phyloP scores from a whole-genome alignment of 768 basidiomycete genomes.

The Pleurotus giganteus region DNA sequence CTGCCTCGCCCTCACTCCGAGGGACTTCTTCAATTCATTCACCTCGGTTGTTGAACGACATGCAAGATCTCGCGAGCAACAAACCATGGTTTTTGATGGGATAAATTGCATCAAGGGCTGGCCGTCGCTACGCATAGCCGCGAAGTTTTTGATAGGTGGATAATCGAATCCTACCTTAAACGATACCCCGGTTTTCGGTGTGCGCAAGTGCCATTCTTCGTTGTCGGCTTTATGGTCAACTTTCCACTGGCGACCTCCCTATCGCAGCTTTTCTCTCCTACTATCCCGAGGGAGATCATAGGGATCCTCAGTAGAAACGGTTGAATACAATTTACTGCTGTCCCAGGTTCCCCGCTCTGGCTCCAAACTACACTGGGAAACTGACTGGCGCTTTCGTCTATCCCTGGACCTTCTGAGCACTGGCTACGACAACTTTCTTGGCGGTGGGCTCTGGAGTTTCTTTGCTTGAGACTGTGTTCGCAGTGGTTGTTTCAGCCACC shows the following conservation, averaged over 20 bases:
- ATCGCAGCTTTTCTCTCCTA: slow-evolving; percentile 1
- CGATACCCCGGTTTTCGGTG: too few relatives aligned
- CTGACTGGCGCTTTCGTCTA: neutral
- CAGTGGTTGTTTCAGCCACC: neutral
- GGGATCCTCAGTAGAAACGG: neutral
- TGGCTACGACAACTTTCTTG: neutral
- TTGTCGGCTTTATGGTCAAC: neutral
- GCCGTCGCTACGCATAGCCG: too few relatives aligned
- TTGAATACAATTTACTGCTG: neutral
- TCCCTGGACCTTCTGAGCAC: neutral
- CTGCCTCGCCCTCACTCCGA: too few relatives aligned
- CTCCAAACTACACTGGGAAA: neutral
- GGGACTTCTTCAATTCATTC: too few relatives aligned
- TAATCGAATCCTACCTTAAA: too few relatives aligned
- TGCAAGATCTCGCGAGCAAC: too few relatives aligned
- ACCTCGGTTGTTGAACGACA: too few relatives aligned
- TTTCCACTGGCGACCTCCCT: slow-evolving; percentile 1
- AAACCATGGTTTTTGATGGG: too few relatives aligned
- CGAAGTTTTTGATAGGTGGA: too few relatives aligned
- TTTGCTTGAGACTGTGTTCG: neutral
- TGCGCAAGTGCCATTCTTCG: too few relatives aligned
- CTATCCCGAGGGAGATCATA: neutral
- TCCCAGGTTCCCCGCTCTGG: neutral
- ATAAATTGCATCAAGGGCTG: too few relatives aligned
- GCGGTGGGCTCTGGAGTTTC: neutral